A percentile compares a stretch with the other conserved stretches of the same genome.
Evolutionary conservation across 208 protist genomes (phyloP).

Genomic region (Crithidia thermophila): DNA sequence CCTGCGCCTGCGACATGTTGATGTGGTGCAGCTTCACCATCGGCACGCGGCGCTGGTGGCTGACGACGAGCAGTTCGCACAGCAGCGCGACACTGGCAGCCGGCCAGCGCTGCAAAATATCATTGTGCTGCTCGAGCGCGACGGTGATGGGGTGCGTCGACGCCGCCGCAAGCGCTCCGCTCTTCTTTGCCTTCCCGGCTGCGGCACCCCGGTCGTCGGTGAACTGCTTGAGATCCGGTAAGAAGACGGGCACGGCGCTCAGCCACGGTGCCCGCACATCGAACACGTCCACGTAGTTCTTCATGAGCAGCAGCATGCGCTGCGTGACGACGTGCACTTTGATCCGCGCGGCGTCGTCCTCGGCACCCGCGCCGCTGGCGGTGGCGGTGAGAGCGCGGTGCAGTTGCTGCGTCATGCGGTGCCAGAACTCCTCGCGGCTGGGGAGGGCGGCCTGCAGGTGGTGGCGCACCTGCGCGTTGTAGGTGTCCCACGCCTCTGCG

Average conservation of each 20-base stretch:
- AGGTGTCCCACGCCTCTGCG: constrained; percentile 64
- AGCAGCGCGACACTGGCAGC: constrained; percentile 58
- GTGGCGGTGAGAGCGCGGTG: constrained; percentile 48
- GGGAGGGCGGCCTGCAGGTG: constrained; percentile 68
- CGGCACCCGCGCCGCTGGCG: neutral
- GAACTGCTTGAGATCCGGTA: constrained; percentile 46
- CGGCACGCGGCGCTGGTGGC: constrained; percentile 60
- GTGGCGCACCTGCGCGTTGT: constrained; percentile 68
- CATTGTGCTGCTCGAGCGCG: constrained; percentile 46
- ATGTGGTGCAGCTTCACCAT: constrained; percentile 90
- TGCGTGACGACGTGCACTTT: constrained; percentile 73
- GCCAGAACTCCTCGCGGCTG: constrained; percentile 90
- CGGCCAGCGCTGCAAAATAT: constrained; percentile 40
- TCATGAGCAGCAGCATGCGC: constrained; percentile 84
- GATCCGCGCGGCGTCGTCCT: constrained; percentile 4
- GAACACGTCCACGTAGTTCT: constrained; percentile 79
- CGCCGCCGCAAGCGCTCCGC: neutral
- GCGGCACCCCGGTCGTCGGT: neutral
- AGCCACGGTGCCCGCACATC: constrained; percentile 77
- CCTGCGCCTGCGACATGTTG: constrained; percentile 56
- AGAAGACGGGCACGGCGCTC: constrained; percentile 65
- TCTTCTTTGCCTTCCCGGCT: neutral
- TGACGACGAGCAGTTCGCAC: constrained; percentile 71
- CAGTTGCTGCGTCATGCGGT: constrained; percentile 91
- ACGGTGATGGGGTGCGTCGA: constrained; percentile 41